These are phyloP conservation scores for Melanogaster broomeanus DNA, from an alignment of 768 basidiomycete genomes.

Conservation along the genomic window DNA sequence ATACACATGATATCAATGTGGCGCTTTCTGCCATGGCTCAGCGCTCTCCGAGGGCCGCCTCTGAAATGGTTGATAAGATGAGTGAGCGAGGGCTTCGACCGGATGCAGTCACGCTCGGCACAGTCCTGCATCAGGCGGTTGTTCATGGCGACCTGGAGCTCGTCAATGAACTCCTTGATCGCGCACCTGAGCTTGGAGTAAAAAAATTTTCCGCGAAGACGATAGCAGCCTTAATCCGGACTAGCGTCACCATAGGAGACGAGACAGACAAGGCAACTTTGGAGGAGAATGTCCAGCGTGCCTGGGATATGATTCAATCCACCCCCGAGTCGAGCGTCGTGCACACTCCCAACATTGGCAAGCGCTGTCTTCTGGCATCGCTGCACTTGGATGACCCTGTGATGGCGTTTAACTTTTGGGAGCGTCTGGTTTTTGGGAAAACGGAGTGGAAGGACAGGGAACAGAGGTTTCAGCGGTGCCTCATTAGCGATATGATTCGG, in stretches of 20 bases:
- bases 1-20: constrained; percentile 67
- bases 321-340: constrained; percentile 37
- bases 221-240: constrained; percentile 48
- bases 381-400: constrained; percentile 48
- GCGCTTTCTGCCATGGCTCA: constrained; percentile 55
- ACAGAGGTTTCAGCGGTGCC: constrained; percentile 44
- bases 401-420: constrained; percentile 66
- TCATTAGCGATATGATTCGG: constrained; percentile 41
- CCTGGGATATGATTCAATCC: constrained; percentile 43
- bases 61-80: constrained; percentile 53
- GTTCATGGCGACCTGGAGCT: constrained; percentile 45
- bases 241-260: constrained; percentile 32
- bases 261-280: constrained; percentile 28
- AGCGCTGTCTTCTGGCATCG: constrained; percentile 51
- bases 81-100: constrained; percentile 46
- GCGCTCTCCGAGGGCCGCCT: constrained; percentile 47
- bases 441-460: constrained; percentile 50
- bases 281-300: constrained; percentile 39
- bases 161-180: constrained; percentile 42
- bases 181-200: constrained; percentile 38
- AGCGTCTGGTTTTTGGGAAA: constrained; percentile 42
- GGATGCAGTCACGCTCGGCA: constrained; percentile 58
- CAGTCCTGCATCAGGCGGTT: constrained; percentile 61
- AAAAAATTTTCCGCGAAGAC: constrained; percentile 48
- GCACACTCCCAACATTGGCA: constrained; percentile 49